phyloP scores from a whole-genome alignment of 176 grass and related monocot genomes.

The Triticum timopheevii region DNA sequence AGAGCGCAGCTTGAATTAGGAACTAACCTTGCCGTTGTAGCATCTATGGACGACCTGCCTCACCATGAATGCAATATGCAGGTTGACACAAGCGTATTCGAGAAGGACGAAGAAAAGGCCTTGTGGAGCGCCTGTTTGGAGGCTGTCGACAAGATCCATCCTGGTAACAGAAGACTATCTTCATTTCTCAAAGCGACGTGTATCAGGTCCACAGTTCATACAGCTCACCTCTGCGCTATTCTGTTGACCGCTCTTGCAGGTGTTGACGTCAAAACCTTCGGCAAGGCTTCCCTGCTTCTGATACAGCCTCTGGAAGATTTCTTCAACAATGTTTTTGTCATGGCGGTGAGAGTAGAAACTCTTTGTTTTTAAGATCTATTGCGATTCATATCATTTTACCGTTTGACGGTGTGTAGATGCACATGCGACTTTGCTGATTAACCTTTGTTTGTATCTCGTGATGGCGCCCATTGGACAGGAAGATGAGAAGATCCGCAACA shows the following conservation, averaged over 20 bases:
- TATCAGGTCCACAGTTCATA: not conserved
- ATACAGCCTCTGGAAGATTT: slow-evolving; percentile 90
- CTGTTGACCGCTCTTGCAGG: slow-evolving; percentile 33
- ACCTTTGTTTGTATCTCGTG: not conserved
- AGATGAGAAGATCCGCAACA: slow-evolving; percentile 75
- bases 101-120: slow-evolving; percentile 76
- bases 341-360: slow-evolving; percentile 58
- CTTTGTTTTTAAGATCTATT: not conserved
- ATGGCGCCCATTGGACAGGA: slow-evolving; percentile 45
- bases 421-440: not conserved
- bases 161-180: slow-evolving; percentile 44
- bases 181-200: not conserved
- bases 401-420: not conserved
- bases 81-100: slow-evolving; percentile 57
- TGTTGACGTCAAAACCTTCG: slow-evolving; percentile 63
- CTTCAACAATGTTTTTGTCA: slow-evolving; percentile 88
- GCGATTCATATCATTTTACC: not conserved
- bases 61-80: slow-evolving; percentile 1
- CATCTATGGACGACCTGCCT: not conserved
- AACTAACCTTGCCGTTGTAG: not conserved
- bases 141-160: slow-evolving; percentile 62
- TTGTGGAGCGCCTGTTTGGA: slow-evolving; percentile 76
- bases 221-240: not conserved
- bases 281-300: slow-evolving; percentile 58
- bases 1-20: not conserved